These are phyloP conservation scores for Flaveria trinervia DNA, from an alignment of 129 eudicot genomes.

Conservation along the genomic window DNA sequence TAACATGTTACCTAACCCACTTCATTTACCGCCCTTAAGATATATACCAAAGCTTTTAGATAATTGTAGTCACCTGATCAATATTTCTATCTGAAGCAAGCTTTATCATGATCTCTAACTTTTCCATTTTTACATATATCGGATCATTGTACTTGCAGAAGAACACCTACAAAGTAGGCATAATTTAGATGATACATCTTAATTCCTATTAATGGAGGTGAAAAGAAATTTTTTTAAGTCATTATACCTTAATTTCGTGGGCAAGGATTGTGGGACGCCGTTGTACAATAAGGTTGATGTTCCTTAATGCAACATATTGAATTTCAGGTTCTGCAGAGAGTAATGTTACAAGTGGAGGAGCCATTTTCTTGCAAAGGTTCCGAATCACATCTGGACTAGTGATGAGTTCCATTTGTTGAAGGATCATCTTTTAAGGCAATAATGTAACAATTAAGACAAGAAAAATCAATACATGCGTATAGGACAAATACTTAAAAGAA, in stretches of 20 bases:
- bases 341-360: constrained; percentile 98
- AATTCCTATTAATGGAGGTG: not conserved
- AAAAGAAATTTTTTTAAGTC: constrained; percentile 1
- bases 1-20: not conserved
- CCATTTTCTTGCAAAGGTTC: constrained; percentile 99
- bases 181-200: constrained; percentile 12
- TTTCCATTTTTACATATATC: constrained; percentile 98
- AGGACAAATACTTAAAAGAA: not conserved
- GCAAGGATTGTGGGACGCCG: constrained; percentile 96
- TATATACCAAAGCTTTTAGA: constrained; percentile 1
- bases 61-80: constrained; percentile 65
- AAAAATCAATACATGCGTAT: constrained; percentile 1
- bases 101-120: constrained; percentile 97
- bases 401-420: constrained; percentile 97
- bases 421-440: constrained; percentile 76
- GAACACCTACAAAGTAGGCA: constrained; percentile 63
- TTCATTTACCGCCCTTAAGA: not conserved
- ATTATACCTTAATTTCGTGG: constrained; percentile 95
- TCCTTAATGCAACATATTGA: constrained; percentile 95
- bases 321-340: constrained; percentile 99
- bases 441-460: constrained; percentile 14
- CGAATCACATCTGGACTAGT: constrained; percentile 97
- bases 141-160: constrained; percentile 99
- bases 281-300: constrained; percentile 95
- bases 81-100: constrained; percentile 98